Base-by-base conservation (phyloP, 768 basidiomycete genomes). In the Tremella yokohamensis region DNA sequence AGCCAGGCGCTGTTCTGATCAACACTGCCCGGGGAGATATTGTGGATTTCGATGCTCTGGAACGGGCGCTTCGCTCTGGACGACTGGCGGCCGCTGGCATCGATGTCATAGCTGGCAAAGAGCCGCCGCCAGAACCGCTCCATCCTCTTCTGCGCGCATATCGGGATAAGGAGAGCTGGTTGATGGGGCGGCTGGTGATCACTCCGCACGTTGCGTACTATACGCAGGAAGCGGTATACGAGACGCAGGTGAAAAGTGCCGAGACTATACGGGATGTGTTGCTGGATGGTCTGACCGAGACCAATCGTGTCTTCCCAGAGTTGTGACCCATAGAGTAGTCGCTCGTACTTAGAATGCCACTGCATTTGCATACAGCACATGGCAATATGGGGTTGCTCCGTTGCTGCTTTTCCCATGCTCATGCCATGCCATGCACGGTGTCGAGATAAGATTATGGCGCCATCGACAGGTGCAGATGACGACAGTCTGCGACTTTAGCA, bases 21-120 rank as follows among this genome's bases (percentile, higher is more conserved):
- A 87, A 87, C 66, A 85, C 85, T 1, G 83, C 83, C 1, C 76
- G 85, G 52, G 86, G 86, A 0, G 83, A 84, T 1, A 68, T 87
- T 19, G 81, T 87, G 1, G 82, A 86, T 54, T 84, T 85, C 62
- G 62, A 50, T 0, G 85, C 82, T 0, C 65, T 87, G 29, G 59
- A 85, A 7, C 71, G 82, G 8, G 79, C 78, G 2, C 67, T 85
- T 57, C 68, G 78, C 58, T 66, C 79, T 34, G 78, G 77, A 45
- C 76, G 58, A 39, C 83, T 86, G 38, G 80, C 80, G 1, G 85
- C 83, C 0, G 85, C 82, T 0, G 85, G 83, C 0, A 70, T 86
- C 55, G 85, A 86, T 69, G 85, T 87, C 0, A 86, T 81, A 64
- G 84, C 84, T 48, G 66, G 80, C 38, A 34, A 34, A 34, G 84